Evolutionary conservation across 1,284 basidiomycete genomes (phyloP).

Genomic region (Ustilago sp.): DNA sequence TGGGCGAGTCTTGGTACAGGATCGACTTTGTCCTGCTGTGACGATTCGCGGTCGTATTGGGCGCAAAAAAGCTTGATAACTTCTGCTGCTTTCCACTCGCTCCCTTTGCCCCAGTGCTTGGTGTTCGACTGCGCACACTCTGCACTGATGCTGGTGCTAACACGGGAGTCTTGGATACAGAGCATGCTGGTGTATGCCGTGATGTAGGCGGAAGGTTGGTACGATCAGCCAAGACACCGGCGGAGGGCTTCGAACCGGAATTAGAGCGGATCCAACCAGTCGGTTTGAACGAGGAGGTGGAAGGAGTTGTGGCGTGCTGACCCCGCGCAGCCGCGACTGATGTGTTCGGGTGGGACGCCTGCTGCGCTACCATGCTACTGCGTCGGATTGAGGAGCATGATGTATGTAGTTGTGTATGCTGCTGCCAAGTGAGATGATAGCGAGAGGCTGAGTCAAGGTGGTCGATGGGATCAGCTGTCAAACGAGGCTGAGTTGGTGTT

Average conservation of each 20-base stretch:
- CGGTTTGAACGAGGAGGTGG: slow-evolving; percentile 27
- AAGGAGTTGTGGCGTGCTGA: slow-evolving; percentile 6
- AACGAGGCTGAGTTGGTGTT: not conserved
- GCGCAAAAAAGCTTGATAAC: slow-evolving; percentile 38
- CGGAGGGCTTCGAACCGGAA: slow-evolving; percentile 16
- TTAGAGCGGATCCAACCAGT: slow-evolving; percentile 50
- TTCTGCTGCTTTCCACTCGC: slow-evolving; percentile 24
- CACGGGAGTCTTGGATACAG: slow-evolving; percentile 1
- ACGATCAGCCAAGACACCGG: slow-evolving; percentile 12
- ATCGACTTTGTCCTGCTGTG: not conserved
- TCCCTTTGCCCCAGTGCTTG: not conserved
- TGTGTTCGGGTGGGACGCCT: slow-evolving; percentile 3
- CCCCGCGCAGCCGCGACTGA: slow-evolving; percentile 1
- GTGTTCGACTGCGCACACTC: slow-evolving; percentile 6
- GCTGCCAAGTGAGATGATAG: not conserved
- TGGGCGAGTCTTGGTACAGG: slow-evolving; percentile 17
- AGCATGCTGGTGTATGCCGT: slow-evolving; percentile 3
- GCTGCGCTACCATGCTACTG: slow-evolving; percentile 1
- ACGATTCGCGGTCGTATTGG: slow-evolving; percentile 16
- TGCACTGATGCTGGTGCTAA: not conserved
- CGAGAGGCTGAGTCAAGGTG: not conserved
- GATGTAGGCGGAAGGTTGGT: slow-evolving; percentile 26
- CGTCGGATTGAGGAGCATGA: not conserved
- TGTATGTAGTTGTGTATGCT: not conserved
- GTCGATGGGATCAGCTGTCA: not conserved